Base-by-base conservation (phyloP, 306 rosid genomes). In the Medicago truncatula region DNA sequence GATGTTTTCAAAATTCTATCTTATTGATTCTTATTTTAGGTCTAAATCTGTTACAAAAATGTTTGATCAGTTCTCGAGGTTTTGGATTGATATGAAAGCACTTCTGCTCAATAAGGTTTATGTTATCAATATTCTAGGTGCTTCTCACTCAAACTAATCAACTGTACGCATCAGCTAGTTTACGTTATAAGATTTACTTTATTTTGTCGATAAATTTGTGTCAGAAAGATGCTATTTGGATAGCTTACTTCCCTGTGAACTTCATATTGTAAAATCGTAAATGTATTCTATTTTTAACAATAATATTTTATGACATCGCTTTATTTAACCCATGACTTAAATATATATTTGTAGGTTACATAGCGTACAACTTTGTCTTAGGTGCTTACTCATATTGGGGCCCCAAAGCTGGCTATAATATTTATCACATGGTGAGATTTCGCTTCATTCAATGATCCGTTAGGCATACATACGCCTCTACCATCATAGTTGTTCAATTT, bases 331-430 rank as follows among this genome's bases (percentile, higher is more conserved):
- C 57, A 14, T 67, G 62, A 71, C 70, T 61, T 63, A 67, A 67
- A 80, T 59, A 58, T 61, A 61, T 71, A 40, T 49, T 78, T 77
- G 52, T 65, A 93, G 98, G 97, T 73, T 87, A 83, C 76, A 70
- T 87, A 76, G 89, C 82, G 18, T 93, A 93, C 93, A 89, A 68
- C 83, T 91, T 91, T 54, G 98, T 93, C 52, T 4, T 93, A 13
- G 97, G 98, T 50, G 97, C 98, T 3, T 91, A 88, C 86, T 86
- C 97, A 10, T 93, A 91, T 78, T 93, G 98, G 98, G 98, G 92
- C 0, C 97, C 98, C 16, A 93, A 89, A 84, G 96, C 96, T 25
- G 96, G 92, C 67, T 89, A 88, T 79, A 84, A 53, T 71, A 91
- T 91, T 54, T 93, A 93, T 81, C 73, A 89, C 46, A 89, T 93